Percentiles rank a stretch among this genome's conserved stretches.
Conservation (phyloP, 441 rosid species). For the Croton setiger region DNA sequence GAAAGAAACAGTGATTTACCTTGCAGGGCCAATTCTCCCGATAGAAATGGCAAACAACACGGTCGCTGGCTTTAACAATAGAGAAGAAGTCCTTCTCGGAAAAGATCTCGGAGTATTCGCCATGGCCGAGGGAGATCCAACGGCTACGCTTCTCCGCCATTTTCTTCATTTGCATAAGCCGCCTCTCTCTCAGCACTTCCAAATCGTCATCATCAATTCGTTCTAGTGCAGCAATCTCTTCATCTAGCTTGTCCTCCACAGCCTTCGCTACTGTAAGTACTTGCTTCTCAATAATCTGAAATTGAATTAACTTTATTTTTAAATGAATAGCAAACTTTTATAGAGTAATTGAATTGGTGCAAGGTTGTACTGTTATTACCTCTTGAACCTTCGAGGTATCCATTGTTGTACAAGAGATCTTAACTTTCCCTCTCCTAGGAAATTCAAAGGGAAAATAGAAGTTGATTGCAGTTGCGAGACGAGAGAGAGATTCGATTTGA, state of each 20-base stretch:
- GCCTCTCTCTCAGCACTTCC: constrained; percentile 70
- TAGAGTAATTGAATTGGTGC: neutral
- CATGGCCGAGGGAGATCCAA: constrained; percentile 91
- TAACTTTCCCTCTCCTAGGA: neutral
- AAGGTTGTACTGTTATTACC: constrained; percentile 28
- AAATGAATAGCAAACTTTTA: neutral
- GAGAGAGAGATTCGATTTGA: neutral
- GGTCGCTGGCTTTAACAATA: constrained; percentile 79
- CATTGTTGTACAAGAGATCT: constrained; percentile 32
- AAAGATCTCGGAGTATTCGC: constrained; percentile 78
- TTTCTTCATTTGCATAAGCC: constrained; percentile 84
- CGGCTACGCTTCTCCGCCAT: constrained; percentile 90
- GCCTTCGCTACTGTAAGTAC: constrained; percentile 85
- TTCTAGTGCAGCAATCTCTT: constrained; percentile 73
- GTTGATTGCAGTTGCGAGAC: no score
- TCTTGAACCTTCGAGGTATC: constrained; percentile 60
- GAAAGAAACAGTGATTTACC: constrained; percentile 27
- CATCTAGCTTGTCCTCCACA: constrained; percentile 79
- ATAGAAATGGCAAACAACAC: constrained; percentile 91
- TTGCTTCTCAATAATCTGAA: constrained; percentile 80
- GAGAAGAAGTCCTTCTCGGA: constrained; percentile 85
- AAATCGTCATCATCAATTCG: constrained; percentile 74
- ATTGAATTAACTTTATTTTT: neutral
- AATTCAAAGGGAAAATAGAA: neutral
- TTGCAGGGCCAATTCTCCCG: constrained; percentile 99